Percentiles rank a stretch among this genome's conserved stretches.
Evolutionary conservation across 2,329 filamentous ascomycete genomes (phyloP).

Genomic region (Sporothrix protearum): DNA sequence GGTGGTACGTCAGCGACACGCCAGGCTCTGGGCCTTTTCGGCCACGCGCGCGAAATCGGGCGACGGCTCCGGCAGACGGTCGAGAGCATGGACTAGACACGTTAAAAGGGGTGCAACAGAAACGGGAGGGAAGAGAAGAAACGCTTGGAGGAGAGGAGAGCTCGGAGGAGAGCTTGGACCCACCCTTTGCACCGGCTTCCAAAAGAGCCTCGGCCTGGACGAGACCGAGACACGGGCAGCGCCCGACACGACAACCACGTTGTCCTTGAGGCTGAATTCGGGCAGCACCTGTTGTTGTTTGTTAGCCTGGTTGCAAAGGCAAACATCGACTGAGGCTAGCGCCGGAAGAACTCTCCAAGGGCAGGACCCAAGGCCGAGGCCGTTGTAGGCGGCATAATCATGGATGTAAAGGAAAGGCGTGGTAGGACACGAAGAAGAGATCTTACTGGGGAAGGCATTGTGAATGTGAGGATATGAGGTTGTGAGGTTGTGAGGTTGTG

Average conservation of each 20-base stretch:
- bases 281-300: conserved; percentile 44
- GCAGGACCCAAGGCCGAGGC: neutral
- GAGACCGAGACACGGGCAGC: conserved; percentile 71
- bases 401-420: neutral
- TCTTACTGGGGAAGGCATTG: conserved; percentile 10
- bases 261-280: conserved; percentile 72
- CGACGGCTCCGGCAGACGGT: conserved; percentile 56
- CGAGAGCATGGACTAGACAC: conserved; percentile 55
- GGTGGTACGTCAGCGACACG: conserved; percentile 68
- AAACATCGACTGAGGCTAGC: neutral
- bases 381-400: neutral
- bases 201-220: conserved; percentile 74
- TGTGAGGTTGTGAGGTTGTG: neutral
- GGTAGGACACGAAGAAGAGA: neutral
- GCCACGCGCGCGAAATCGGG: conserved; percentile 62
- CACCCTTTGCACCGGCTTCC: conserved; percentile 66
- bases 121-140: too few species aligned
- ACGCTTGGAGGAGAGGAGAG: too few species aligned
- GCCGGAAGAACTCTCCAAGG: neutral
- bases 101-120: neutral
- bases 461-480: neutral
- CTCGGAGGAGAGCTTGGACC: conserved; percentile 34
- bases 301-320: neutral
- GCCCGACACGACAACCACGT: conserved; percentile 73
- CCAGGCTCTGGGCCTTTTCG: conserved; percentile 58